These are phyloP conservation scores for Hirsutella rhossiliensis DNA, from an alignment of 2,329 filamentous ascomycete species.

Conservation along the genomic window DNA sequence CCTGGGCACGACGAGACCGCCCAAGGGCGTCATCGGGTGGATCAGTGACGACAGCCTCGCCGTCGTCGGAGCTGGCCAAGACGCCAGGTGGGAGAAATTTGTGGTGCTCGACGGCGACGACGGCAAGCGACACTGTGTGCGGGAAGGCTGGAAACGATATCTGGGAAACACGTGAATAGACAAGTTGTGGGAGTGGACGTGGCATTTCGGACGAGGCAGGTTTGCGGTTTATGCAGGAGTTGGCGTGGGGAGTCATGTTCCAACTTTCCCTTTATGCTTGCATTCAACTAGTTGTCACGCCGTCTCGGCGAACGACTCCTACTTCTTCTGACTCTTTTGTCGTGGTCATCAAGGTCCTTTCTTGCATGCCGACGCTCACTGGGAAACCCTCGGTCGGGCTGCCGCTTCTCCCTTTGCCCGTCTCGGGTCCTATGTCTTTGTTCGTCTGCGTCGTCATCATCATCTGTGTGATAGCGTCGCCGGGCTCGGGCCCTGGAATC, in stretches of 20 bases:
- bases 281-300: slow-evolving; percentile 12
- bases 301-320: slow-evolving; percentile 31
- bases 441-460: not conserved
- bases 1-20: slow-evolving; percentile 43
- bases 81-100: slow-evolving; percentile 84
- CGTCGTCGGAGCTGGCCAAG: slow-evolving; percentile 66
- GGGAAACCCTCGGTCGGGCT: not conserved
- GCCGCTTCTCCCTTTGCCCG: not conserved
- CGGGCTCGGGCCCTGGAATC: slow-evolving; percentile 14
- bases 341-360: slow-evolving; percentile 14
- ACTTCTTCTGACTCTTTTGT: slow-evolving; percentile 18
- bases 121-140: slow-evolving; percentile 51
- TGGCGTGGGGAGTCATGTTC: not conserved
- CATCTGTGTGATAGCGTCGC: slow-evolving; percentile 4
- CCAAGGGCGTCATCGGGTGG: slow-evolving; percentile 84
- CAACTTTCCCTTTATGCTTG: slow-evolving; percentile 10
- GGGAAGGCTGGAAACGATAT: slow-evolving; percentile 78
- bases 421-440: not conserved
- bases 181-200: too few species aligned
- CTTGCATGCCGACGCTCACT: slow-evolving; percentile 2
- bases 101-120: slow-evolving; percentile 55
- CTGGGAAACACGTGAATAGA: slow-evolving; percentile 29
- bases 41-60: slow-evolving; percentile 59
- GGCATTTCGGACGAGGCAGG: not conserved
- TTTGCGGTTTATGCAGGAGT: not conserved